Conservation (phyloP, 345 rosid genomes). For the Populus pruinosa region DNA sequence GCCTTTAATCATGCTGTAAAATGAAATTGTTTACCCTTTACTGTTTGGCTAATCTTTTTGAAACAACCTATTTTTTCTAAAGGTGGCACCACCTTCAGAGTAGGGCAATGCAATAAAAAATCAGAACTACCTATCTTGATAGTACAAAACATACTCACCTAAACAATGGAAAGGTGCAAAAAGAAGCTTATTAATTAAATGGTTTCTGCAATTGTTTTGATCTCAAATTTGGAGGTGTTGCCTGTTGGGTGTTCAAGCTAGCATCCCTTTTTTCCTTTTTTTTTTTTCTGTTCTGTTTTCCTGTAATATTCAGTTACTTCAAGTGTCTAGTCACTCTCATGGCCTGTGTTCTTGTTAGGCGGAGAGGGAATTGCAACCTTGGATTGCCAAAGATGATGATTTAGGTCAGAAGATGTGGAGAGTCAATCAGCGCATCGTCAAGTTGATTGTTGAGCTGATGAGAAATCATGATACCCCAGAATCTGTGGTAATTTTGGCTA, state of each 20-base stretch:
- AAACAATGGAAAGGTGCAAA: not conserved
- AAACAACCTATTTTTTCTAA: constrained; percentile 2
- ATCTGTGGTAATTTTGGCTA: constrained; percentile 78
- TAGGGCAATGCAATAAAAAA: not conserved
- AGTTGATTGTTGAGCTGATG: constrained; percentile 86
- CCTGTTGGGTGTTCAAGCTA: constrained; percentile 2
- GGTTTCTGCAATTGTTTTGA: constrained; percentile 6
- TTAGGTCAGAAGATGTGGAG: constrained; percentile 95
- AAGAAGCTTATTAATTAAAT: not conserved
- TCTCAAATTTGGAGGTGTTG: constrained; percentile 10
- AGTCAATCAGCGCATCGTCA: constrained; percentile 87
- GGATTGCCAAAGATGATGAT: constrained; percentile 95
- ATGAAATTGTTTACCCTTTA: constrained; percentile 2
- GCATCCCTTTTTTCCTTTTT: constrained; percentile 8
- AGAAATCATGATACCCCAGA: constrained; percentile 85
- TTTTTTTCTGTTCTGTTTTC: not conserved
- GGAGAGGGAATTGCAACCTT: constrained; percentile 92
- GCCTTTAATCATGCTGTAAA: constrained; percentile 7
- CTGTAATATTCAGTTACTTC: not conserved
- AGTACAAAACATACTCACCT: not conserved
- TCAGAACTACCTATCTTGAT: not conserved
- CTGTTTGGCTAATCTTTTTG: constrained; percentile 9
- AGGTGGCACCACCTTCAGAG: constrained; percentile 8
- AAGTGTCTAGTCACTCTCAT: constrained; percentile 29
- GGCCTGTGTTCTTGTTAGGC: constrained; percentile 57